phyloP scores from a whole-genome alignment of 306 rosid species.

The Lagenaria siceraria region DNA sequence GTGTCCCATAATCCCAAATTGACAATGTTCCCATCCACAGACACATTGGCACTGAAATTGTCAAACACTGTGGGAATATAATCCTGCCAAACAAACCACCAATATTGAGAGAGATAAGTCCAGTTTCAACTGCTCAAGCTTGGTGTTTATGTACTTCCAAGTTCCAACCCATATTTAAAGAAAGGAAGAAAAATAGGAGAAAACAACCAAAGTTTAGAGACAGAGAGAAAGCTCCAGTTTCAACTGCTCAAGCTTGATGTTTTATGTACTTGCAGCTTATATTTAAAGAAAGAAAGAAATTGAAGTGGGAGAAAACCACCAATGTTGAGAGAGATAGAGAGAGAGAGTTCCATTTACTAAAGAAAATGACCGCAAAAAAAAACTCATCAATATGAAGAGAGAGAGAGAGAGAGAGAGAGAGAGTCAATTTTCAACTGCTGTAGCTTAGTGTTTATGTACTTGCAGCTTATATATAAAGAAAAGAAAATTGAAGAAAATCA shows the following conservation, averaged over 20 bases:
- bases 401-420: too few relatives aligned
- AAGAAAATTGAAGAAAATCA: background rate
- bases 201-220: background rate
- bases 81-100: constrained; percentile 43
- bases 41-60: constrained; percentile 97
- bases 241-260: background rate
- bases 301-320: background rate
- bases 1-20: constrained; percentile 98
- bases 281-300: background rate
- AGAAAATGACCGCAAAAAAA: too few relatives aligned
- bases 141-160: background rate
- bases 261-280: background rate
- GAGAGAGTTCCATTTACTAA: background rate
- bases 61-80: constrained; percentile 93
- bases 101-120: background rate
- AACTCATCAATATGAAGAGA: background rate
- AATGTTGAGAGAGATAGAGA: background rate
- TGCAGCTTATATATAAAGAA: background rate
- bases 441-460: background rate
- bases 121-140: background rate
- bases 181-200: background rate
- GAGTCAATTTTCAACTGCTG: background rate
- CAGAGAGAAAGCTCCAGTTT: background rate
- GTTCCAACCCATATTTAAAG: background rate
- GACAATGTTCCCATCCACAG: constrained; percentile 90